Base-by-base conservation (phyloP, 331 rosid species). In the Prunus yedoensis region DNA sequence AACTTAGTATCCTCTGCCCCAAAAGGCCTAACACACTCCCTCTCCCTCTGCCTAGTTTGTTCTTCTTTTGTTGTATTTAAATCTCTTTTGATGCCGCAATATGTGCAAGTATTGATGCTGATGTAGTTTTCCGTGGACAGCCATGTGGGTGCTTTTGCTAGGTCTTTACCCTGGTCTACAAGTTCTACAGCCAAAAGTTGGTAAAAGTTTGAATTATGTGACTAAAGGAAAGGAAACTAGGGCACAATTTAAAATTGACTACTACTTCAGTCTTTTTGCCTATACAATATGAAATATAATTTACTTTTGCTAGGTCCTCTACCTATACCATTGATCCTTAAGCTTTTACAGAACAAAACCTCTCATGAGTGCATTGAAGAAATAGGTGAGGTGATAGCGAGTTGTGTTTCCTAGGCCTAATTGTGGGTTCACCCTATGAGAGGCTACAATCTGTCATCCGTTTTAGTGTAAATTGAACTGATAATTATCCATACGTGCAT, bases 161-260 rank as follows among this genome's bases (percentile, higher is more conserved):
- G 73, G 74, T 62, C 76, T 27, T 64, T 73, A 72, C 67, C 80
- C 41, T 11, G 77, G 72, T 52, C 81, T 62, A 49, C 56, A 30
- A 73, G 78, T 57, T 67, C 63, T 59, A 41, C 78, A 50, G 46
- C 53, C 35, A 71, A 75, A 58, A 79, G 70, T 30, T 18, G 2
- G 8, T 18, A 53, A 52, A 64, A 52, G 66, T 47, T 73, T 27
- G 74, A 79, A 64, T 71, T 21, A 56, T 79, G 69, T 4, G 32
- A 78, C 50, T 66, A 47, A 78, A 5, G 45, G 53, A 47, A 78
- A 9, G 45, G 53, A 50, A 61, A 57, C 30, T 27, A 21, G 41
- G 57, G 64, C 5, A 5, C 38, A 41, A 4, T 21, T 27, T 20
- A 41, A 50, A n/a, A 56, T n/a, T 8, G 28, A 56, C 18, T n/a